Percentiles rank a stretch among this genome's conserved stretches.
phyloP scores from a whole-genome alignment of 192 early-diverging fungal genomes.

The Mortierella antarctica region DNA sequence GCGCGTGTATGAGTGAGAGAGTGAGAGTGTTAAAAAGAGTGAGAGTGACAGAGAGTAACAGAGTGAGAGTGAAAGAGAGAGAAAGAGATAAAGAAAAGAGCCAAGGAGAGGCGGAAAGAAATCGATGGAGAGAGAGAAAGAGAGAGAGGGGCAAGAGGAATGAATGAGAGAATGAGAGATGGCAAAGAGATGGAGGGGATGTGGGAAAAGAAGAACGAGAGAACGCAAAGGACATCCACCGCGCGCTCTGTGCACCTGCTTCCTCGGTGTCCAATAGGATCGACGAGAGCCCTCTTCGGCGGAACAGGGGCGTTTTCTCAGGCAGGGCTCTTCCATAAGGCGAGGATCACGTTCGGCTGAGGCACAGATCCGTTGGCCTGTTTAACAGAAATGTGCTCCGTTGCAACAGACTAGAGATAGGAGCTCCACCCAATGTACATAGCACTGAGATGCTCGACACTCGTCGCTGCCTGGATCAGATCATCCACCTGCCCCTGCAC shows the following conservation, averaged over 20 bases:
- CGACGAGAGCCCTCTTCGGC: no score
- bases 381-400: background rate
- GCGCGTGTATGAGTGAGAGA: background rate
- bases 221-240: no score
- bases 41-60: background rate
- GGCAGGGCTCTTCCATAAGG: no score
- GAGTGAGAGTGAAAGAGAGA: background rate
- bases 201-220: no score
- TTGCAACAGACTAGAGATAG: conserved; percentile 1
- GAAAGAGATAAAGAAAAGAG: background rate
- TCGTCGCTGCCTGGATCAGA: conserved; percentile 81
- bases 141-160: background rate
- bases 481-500: conserved; percentile 86
- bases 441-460: conserved; percentile 69
- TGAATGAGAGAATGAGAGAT: background rate
- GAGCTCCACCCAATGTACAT: conserved; percentile 88
- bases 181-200: no score
- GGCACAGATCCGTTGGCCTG: background rate
- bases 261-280: no score
- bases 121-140: background rate
- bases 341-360: background rate
- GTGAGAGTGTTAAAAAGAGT: no score
- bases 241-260: no score
- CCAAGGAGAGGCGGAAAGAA: background rate
- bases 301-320: no score